phyloP scores from a whole-genome alignment of 306 rosid genomes.

The Vachellia pachyceras region DNA sequence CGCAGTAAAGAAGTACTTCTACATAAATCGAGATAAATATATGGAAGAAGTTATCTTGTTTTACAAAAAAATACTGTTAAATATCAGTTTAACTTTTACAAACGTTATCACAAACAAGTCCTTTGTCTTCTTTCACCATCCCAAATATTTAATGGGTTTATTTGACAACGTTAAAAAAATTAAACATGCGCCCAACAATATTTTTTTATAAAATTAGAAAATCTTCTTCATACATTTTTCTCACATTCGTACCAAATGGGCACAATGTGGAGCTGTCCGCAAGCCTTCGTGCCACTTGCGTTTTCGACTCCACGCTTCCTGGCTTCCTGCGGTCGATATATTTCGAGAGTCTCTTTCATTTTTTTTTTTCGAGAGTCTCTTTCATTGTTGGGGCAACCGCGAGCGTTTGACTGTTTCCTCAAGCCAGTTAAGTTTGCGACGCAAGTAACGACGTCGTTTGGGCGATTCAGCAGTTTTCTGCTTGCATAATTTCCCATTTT shows the following conservation, averaged over 20 bases:
- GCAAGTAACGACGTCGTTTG: conserved; percentile 1
- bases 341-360: not conserved
- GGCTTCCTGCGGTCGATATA: not conserved
- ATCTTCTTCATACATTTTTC: too few relatives aligned
- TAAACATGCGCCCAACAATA: too few relatives aligned
- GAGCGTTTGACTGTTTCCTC: not conserved
- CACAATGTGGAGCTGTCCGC: not conserved
- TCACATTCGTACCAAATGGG: too few relatives aligned
- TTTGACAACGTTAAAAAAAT: too few relatives aligned
- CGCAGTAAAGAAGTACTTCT: too few relatives aligned
- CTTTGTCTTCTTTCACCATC: not conserved
- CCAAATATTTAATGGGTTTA: not conserved
- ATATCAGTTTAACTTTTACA: too few relatives aligned
- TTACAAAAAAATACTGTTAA: too few relatives aligned
- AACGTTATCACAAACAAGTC: too few relatives aligned
- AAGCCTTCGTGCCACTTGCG: conserved; percentile 25
- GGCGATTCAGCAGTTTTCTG: not conserved
- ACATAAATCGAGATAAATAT: too few relatives aligned
- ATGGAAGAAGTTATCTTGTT: too few relatives aligned
- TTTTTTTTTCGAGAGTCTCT: too few relatives aligned
- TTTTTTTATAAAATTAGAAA: too few relatives aligned
- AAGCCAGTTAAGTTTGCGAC: not conserved
- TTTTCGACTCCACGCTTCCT: conserved; percentile 13
- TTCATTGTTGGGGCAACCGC: not conserved
- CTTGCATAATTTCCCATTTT: not conserved